Evolutionary conservation across 2,329 filamentous ascomycete genomes (phyloP).

Genomic region (Colletotrichum salicis): DNA sequence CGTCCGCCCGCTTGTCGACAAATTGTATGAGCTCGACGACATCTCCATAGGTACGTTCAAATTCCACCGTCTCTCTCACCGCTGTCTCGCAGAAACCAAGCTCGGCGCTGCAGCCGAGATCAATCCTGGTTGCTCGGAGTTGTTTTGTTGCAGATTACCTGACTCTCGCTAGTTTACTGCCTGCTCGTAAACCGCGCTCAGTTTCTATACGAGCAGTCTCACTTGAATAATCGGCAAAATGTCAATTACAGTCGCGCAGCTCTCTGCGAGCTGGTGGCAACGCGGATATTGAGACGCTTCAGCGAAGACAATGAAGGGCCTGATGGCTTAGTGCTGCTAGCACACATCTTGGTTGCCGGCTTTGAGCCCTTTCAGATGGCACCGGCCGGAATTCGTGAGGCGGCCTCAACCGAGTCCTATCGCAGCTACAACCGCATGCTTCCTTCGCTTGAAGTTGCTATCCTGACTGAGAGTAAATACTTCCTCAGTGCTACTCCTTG

Average conservation of each 20-base stretch:
- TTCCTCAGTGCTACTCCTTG: constrained; percentile 82
- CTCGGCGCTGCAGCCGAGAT: neutral
- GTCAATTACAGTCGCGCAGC: constrained; percentile 82
- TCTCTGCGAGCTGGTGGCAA: constrained; percentile 83
- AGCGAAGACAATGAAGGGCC: constrained; percentile 80
- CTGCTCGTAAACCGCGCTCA: constrained; percentile 84
- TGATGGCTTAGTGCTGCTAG: constrained; percentile 76
- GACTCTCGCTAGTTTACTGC: constrained; percentile 74
- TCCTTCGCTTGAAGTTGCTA: constrained; percentile 84
- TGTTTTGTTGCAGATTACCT: constrained; percentile 1
- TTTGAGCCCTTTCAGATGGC: constrained; percentile 90
- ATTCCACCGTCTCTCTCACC: neutral
- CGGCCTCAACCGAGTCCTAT: constrained; percentile 62
- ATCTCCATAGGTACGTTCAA: constrained; percentile 74
- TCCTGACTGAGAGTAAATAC: constrained; percentile 82
- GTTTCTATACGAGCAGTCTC: constrained; percentile 81
- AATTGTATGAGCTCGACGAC: constrained; percentile 81
- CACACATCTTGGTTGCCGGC: constrained; percentile 83
- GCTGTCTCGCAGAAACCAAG: neutral
- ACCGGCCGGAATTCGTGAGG: constrained; percentile 71
- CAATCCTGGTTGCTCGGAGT: neutral
- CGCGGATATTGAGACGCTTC: constrained; percentile 80
- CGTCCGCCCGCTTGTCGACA: constrained; percentile 84
- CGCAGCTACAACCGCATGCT: constrained; percentile 68
- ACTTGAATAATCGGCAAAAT: constrained; percentile 81